A percentile compares a stretch with the other conserved stretches of the same genome.
Conservation (phyloP, 768 basidiomycete genomes). For the Antrodiella citrinella region DNA sequence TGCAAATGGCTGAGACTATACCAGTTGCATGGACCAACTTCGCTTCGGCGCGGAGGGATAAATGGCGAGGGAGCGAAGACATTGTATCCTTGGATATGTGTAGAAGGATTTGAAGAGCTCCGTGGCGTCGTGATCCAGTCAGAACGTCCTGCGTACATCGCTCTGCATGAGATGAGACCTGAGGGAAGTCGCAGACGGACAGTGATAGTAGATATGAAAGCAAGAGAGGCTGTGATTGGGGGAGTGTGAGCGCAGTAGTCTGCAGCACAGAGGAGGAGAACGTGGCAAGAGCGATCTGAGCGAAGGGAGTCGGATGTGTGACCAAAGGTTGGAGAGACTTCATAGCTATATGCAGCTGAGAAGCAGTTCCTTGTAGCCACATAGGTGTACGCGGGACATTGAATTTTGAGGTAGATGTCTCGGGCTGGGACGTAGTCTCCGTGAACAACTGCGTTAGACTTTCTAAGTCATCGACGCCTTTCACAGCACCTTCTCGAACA, state of each 20-base stretch:
- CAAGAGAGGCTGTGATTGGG: constrained; percentile 58
- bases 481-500: constrained; percentile 48
- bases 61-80: constrained; percentile 59
- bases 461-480: constrained; percentile 49
- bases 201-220: constrained; percentile 69
- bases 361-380: constrained; percentile 77
- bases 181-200: constrained; percentile 47
- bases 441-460: constrained; percentile 38
- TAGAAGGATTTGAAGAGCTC: constrained; percentile 48
- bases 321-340: constrained; percentile 66
- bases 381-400: constrained; percentile 42
- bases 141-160: constrained; percentile 41
- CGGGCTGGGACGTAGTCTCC: not conserved
- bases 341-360: constrained; percentile 79
- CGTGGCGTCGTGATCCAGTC: constrained; percentile 29
- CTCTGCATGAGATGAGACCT: constrained; percentile 43
- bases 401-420: not conserved
- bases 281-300: constrained; percentile 46
- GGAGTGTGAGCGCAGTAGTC: constrained; percentile 52
- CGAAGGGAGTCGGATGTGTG: constrained; percentile 62
- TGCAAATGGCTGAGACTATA: constrained; percentile 65
- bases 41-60: constrained; percentile 64
- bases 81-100: constrained; percentile 60
- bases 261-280: constrained; percentile 51
- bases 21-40: constrained; percentile 63